These are phyloP conservation scores for Teunomyces atbi DNA, from an alignment of 805 yeast species.

Conservation along the genomic window DNA sequence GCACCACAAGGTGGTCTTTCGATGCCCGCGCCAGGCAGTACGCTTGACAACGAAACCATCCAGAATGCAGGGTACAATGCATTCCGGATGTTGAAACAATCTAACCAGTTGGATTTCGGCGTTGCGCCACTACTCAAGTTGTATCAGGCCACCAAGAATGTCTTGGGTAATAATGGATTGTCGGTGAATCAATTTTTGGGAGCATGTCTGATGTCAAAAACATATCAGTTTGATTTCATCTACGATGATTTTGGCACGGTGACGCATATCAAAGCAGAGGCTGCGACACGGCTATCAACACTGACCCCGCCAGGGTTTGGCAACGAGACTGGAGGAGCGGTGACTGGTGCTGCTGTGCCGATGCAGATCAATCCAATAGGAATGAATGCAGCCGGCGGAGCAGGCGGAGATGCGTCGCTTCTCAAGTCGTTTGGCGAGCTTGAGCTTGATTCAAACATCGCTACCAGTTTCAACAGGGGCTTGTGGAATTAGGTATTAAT, in stretches of 20 bases:
- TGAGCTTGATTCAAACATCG: not conserved
- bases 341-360: not conserved
- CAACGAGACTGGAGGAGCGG: not conserved
- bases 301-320: not conserved
- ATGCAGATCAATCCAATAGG: not conserved
- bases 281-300: not conserved
- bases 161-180: conserved; percentile 26
- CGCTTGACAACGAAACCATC: conserved; percentile 30
- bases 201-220: conserved; percentile 23
- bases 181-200: conserved; percentile 33
- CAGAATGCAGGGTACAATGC: conserved; percentile 44
- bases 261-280: conserved; percentile 35
- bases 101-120: conserved; percentile 37
- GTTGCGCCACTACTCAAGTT: conserved; percentile 33
- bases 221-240: conserved; percentile 40
- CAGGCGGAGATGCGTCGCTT: not conserved
- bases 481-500: conserved; percentile 3
- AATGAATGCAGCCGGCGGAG: not conserved
- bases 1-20: not conserved
- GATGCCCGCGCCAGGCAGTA: not conserved
- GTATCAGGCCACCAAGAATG: conserved; percentile 29
- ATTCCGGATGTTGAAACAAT: conserved; percentile 31
- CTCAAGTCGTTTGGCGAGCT: conserved; percentile 2
- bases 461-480: not conserved
- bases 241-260: conserved; percentile 49